Evolutionary conservation across 345 rosid genomes (phyloP).

Genomic region (Melaleuca quinquenervia): DNA sequence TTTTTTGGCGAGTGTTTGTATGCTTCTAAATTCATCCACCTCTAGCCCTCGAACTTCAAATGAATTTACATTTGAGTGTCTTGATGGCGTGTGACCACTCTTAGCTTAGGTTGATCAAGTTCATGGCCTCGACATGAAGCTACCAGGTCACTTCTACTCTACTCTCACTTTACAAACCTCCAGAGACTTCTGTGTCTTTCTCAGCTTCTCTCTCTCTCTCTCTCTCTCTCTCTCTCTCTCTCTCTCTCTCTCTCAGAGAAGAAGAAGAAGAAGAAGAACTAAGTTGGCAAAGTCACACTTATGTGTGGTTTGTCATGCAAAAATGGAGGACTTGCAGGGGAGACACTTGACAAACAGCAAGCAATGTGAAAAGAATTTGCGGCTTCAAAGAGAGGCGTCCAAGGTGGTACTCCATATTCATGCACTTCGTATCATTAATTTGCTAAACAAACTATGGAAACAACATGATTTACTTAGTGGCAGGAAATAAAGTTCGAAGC

Average conservation of each 20-base stretch:
- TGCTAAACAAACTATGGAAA: not conserved
- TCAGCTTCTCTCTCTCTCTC: not conserved
- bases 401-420: not conserved
- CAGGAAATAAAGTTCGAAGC: not conserved
- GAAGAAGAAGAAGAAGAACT: not conserved
- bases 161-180: not conserved
- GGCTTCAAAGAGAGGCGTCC: not conserved
- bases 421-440: not conserved
- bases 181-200: not conserved
- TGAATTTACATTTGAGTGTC: not conserved
- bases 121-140: not conserved
- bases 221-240: not conserved
- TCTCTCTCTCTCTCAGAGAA: not conserved
- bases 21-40: not conserved
- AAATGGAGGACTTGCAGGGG: not conserved
- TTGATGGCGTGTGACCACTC: not conserved
- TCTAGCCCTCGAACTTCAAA: not conserved
- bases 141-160: not conserved
- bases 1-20: not conserved
- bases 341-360: not conserved
- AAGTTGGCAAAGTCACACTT: not conserved
- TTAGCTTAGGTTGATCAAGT: not conserved
- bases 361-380: not conserved
- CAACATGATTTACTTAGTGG: not conserved
- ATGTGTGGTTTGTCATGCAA: not conserved